Base-by-base conservation (phyloP, 1,139 yeast genomes). In the Taiozyma sp. region DNA sequence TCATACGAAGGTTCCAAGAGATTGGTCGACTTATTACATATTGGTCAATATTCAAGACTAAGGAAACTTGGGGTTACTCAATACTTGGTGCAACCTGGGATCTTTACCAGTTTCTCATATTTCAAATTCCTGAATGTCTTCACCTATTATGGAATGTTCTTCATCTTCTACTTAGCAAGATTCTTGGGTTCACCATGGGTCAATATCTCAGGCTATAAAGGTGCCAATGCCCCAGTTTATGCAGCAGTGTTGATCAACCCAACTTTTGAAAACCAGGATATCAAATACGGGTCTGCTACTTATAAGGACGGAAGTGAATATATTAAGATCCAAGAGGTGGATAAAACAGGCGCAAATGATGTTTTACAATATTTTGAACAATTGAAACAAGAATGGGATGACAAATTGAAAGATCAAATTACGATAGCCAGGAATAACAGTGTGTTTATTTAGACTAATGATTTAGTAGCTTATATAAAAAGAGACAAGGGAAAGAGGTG, bases 1-100 rank as follows among this genome's bases (percentile, higher is more conserved):
- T 81, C 96, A 9, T 95, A 93, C 64, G 99, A 91, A 66, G 96
- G 97, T 6, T 89, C 98, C 2, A 95, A 95, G 65, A 74, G 97
- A 61, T 73, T 87, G 56, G 83, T 93, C 41, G 99, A 95, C 65
- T 75, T 91, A 53, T 68, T 90, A 47, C 98, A 93, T 67, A 67
- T 77, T 46, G 91, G 88, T 6, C 80, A 89, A 1, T 85, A 79
- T 64, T 65, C 78, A 53, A 60, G 70, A 22, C 68, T 88, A 60
- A 60, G 69, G 32, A 60, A 75, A 14, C 61, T 75, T 50, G 85
- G 82, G 1, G 79, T 93, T 47, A 72, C 72, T 44, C 91, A 87
- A 62, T 88, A 86, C 68, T 72, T 93, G 44, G 83, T 88, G 9
- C 97, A 93, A 56, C 99, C 99, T 0, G 99, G 99, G 16, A 88